Base-by-base conservation (phyloP, 192 early-diverging fungal species). In the Rhizophagus clarus region DNA sequence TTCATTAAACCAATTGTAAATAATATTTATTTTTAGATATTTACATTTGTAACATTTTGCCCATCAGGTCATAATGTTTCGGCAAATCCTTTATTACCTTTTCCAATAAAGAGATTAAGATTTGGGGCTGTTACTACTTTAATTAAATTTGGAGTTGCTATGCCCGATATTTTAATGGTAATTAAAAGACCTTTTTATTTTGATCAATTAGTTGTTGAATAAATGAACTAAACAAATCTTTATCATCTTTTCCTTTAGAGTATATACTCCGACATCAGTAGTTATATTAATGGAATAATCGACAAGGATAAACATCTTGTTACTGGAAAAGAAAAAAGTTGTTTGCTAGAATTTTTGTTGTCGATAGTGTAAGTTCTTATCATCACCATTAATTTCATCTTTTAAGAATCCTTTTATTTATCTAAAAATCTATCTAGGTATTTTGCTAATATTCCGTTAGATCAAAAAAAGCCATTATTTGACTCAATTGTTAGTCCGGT, bases 151-250 rank as follows among this genome's bases (percentile, higher is more conserved):
- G 71, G 71, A 5, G 12, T 29, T 28, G 24, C 26, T 37, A 72
- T 51, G 22, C 71, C 71, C 15, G 45, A 72, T 56, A 15, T 51
- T 17, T 72, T 72, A 72, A 72, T 72, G n/a, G 71, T 72, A 28
- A 28, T 11, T 4, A 47, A 47, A 72, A 22, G 29, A 22, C 2
- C 17, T 72, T 72, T 4, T 11, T 26, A 72, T 72, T 47, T 14
- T 20, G 24, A 72, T 72, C 15, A 45, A 51, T 14, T 72, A 26
- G 1, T 24, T n/a, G 5, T 28, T 72, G 1, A 51, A 12, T 47
- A 20, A 47, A 28, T 72, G 2, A n/a, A 24, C 28, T 12, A 26
- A 42, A 15, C 5, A 26, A 29, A 47, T 26, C 8, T 10, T 47
- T 24, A 14, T 15, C n/a, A n/a, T n/a, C n/a, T 51, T 51, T 72